Evolutionary conservation across 2,329 filamentous ascomycete genomes (phyloP), one percentile per base, ranked within the genome.

Genomic region (Zalaria obscura): DNA sequence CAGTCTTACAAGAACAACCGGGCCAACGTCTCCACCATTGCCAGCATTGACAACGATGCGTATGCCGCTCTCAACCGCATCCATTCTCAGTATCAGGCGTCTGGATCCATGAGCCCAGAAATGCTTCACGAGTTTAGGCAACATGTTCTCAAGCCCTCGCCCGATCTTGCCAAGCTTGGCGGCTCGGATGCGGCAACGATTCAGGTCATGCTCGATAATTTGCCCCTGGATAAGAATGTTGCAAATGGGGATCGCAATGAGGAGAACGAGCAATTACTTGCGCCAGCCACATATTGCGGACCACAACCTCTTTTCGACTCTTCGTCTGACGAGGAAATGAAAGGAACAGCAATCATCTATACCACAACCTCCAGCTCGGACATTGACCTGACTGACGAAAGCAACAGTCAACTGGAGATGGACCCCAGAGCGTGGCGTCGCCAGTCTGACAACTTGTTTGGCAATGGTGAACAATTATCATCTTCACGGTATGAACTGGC

Each of bases 341-440:
- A 32, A 26, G 60, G 60, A 6, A 62, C 59, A 3, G 60, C 58
- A 5, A 60, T 62, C 36, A 60, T 63, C 9, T 62, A 57, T 40
- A 52, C 56, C 55, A 6, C 50, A 49, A 41, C 54, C 48, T 36
- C 57, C 41, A 52, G 52, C 34, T 54, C 29, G 29, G n/a, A 32
- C 29, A 32, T n/a, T 7, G 29, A n/a, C 7, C 7, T 58, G 36
- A 55, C 57, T 32, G 47, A 50, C 5, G 58, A 56, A 26, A 52
- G 54, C 28, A 27, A 25, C 27, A 32, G 27, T 27, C 29, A 32
- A n/a, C n/a, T 32, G n/a, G 29, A 32, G 29, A 32, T n/a, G 7
- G 2, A 32, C 7, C 29, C 29, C 29, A 32, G 7, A n/a, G 29
- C 7, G n/a, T 7, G 29, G 7, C 29, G 29, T 32, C 29, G 7